Evolutionary conservation across 1,139 yeast species (phyloP).

Genomic region (Candida mesenterica): DNA sequence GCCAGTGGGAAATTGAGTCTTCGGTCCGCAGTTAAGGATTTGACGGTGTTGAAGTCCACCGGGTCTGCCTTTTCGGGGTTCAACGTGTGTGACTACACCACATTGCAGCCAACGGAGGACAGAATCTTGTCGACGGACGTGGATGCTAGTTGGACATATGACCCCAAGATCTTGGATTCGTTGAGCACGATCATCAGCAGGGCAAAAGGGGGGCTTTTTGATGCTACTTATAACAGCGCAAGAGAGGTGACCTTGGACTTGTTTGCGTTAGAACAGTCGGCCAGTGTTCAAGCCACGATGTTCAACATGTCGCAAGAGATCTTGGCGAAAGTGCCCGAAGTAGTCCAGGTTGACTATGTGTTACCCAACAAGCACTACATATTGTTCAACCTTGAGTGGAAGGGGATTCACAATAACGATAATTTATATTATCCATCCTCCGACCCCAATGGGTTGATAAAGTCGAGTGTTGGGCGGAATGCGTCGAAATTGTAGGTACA

Average conservation of each 20-base stretch:
- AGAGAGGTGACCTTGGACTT: slow-evolving; percentile 68
- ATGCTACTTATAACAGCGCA: slow-evolving; percentile 57
- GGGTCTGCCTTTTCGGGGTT: slow-evolving; percentile 91
- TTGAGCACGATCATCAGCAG: slow-evolving; percentile 49
- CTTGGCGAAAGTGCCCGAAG: slow-evolving; percentile 53
- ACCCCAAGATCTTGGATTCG: slow-evolving; percentile 41
- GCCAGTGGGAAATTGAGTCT: slow-evolving; percentile 50
- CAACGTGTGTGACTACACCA: slow-evolving; percentile 84
- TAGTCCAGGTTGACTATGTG: slow-evolving; percentile 64
- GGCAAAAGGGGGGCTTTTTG: slow-evolving; percentile 67
- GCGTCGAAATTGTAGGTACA: slow-evolving; percentile 3
- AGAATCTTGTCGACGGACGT: slow-evolving; percentile 87
- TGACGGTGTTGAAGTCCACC: slow-evolving; percentile 89
- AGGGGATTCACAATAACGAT: slow-evolving; percentile 75
- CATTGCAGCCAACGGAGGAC: slow-evolving; percentile 76
- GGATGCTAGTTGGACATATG: slow-evolving; percentile 72
- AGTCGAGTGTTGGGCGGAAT: slow-evolving; percentile 75
- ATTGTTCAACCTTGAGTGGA: slow-evolving; percentile 77
- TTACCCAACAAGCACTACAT: slow-evolving; percentile 92
- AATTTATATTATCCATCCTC: slow-evolving; percentile 87
- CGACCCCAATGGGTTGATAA: slow-evolving; percentile 90
- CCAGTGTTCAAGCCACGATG: slow-evolving; percentile 95
- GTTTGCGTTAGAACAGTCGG: slow-evolving; percentile 82
- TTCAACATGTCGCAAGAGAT: slow-evolving; percentile 83
- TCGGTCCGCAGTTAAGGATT: slow-evolving; percentile 72